Conservation (phyloP, 495 filamentous ascomycete species). For the Podospora anserina region DNA sequence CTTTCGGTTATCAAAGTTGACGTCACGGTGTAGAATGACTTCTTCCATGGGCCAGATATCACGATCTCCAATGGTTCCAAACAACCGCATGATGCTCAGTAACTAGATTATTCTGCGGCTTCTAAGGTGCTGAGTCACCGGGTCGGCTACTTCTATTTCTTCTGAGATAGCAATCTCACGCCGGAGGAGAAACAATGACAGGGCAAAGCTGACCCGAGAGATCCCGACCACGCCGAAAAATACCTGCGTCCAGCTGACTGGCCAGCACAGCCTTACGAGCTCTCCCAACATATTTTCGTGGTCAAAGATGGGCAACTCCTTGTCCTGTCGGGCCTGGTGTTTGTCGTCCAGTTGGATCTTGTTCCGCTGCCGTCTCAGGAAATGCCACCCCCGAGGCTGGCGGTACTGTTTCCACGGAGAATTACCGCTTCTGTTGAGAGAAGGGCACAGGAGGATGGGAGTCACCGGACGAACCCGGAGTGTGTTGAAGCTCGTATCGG, state of each 20-base stretch:
- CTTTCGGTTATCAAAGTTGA: not conserved
- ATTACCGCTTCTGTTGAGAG: constrained; percentile 1
- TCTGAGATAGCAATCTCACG: constrained; percentile 1
- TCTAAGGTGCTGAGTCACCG: constrained; percentile 4
- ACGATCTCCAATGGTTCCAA: not conserved
- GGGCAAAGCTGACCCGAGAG: constrained; percentile 19
- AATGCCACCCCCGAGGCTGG: not conserved
- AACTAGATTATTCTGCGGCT: not conserved
- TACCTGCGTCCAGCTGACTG: constrained; percentile 20
- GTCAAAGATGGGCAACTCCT: not conserved
- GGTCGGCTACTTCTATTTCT: not conserved
- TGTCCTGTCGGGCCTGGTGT: not conserved
- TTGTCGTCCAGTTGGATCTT: constrained; percentile 2
- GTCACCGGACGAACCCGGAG: constrained; percentile 19
- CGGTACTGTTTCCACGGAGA: not conserved
- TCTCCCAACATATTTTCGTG: not conserved
- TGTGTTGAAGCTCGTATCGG: not conserved
- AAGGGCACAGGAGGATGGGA: not conserved
- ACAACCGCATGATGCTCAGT: not conserved
- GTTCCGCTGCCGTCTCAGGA: constrained; percentile 1
- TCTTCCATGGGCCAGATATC: not conserved
- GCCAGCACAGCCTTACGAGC: constrained; percentile 8
- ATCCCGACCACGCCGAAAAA: constrained; percentile 17
- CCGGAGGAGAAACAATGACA: constrained; percentile 5
- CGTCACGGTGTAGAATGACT: not conserved